Evolutionary conservation across 129 eudicot species (phyloP).

Genomic region (Apium graveolens): DNA sequence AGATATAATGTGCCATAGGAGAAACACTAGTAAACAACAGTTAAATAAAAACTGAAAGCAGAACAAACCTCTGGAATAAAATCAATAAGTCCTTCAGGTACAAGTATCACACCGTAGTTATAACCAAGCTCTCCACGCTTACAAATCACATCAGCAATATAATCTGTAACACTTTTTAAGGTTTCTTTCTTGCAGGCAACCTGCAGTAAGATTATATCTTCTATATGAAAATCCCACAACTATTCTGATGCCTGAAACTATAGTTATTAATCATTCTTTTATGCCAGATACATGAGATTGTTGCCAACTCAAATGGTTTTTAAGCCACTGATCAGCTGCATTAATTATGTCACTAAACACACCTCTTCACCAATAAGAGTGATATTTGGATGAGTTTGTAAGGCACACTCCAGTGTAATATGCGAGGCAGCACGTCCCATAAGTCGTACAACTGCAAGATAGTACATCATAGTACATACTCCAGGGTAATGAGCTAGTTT

Average conservation of each 20-base stretch:
- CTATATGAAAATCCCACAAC: not conserved
- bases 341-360: conserved; percentile 25
- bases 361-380: not conserved
- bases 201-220: not conserved
- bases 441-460: not conserved
- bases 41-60: not conserved
- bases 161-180: no score
- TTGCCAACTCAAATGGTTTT: not conserved
- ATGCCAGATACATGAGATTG: not conserved
- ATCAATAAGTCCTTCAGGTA: no score
- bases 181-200: no score
- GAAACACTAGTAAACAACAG: not conserved
- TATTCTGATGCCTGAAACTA: no score
- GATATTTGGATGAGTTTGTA: no score
- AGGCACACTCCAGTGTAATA: no score
- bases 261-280: not conserved
- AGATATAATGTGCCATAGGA: not conserved
- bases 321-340: not conserved
- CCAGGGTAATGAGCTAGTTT: not conserved
- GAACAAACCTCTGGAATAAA: conserved; percentile 40
- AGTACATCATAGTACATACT: conserved; percentile 1
- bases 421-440: no score
- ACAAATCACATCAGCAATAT: no score
- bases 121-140: not conserved
- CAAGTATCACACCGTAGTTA: no score